Evolutionary conservation across 768 basidiomycete genomes (phyloP).

Genomic region (Auricularia sp.): DNA sequence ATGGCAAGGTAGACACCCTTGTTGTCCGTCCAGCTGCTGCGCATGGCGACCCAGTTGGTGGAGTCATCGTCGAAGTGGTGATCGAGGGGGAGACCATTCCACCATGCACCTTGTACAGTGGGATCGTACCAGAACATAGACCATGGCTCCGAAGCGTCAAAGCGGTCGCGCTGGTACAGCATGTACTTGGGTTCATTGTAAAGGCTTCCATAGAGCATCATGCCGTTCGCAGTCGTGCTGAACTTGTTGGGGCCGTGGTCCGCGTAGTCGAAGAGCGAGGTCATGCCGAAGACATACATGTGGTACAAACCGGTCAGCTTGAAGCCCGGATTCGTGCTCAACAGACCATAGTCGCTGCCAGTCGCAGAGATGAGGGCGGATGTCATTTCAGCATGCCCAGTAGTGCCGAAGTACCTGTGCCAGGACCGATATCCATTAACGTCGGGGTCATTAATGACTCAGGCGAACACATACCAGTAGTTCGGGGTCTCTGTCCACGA

Average conservation of each 20-base stretch:
- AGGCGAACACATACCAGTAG: conserved; percentile 57
- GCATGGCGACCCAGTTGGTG: conserved; percentile 86
- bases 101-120: conserved; percentile 75
- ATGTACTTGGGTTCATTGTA: conserved; percentile 66
- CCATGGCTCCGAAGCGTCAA: conserved; percentile 63
- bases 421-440: no score
- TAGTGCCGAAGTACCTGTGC: conserved; percentile 57
- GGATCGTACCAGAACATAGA: conserved; percentile 91
- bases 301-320: conserved; percentile 73
- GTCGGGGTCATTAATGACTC: no score
- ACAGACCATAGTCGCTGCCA: conserved; percentile 69
- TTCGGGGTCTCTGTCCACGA: conserved; percentile 91
- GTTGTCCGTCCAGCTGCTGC: conserved; percentile 85
- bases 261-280: conserved; percentile 75
- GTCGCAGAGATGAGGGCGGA: conserved; percentile 77
- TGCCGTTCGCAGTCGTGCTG: conserved; percentile 82
- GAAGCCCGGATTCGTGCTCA: conserved; percentile 61
- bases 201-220: conserved; percentile 66
- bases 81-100: conserved; percentile 79
- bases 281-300: conserved; percentile 78
- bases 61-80: conserved; percentile 60
- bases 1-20: conserved; percentile 77
- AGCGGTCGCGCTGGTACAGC: conserved; percentile 86
- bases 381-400: conserved; percentile 81
- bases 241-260: conserved; percentile 93